These are phyloP conservation scores for Jacaranda mimosifolia DNA, from an alignment of 257 asterid species.

Conservation along the genomic window DNA sequence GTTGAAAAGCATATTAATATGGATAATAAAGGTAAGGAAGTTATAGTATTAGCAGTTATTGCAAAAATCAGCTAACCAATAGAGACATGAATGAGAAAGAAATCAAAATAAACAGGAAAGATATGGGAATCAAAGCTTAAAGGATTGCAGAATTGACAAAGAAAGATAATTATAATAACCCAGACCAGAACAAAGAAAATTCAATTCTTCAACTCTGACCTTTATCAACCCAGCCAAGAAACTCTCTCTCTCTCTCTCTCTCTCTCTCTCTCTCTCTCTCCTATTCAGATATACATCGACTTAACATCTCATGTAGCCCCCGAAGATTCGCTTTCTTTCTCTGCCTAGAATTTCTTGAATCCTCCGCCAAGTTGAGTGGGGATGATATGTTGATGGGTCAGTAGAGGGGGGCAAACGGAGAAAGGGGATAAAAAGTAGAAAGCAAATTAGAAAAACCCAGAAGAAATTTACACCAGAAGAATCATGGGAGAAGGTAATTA, in stretches of 20 bases:
- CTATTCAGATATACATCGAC: constrained; percentile 29
- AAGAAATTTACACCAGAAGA: constrained; percentile 14
- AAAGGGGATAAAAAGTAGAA: constrained; percentile 11
- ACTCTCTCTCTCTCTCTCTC: background rate
- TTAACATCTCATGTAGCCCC: constrained; percentile 38
- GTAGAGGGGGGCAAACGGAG: constrained; percentile 25
- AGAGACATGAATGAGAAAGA: constrained; percentile 19
- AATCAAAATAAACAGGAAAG: constrained; percentile 19
- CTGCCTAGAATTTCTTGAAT: constrained; percentile 41
- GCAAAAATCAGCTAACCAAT: constrained; percentile 21
- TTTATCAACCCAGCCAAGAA: constrained; percentile 4
- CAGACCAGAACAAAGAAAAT: constrained; percentile 30
- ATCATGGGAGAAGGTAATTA: constrained; percentile 51
- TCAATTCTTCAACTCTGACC: constrained; percentile 4
- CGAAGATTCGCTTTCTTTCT: constrained; percentile 37
- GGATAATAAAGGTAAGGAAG: constrained; percentile 25
- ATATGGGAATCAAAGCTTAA: constrained; percentile 35
- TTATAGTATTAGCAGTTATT: constrained; percentile 24
- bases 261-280: constrained; percentile 22
- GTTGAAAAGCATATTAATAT: constrained; percentile 22
- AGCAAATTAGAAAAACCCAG: background rate
- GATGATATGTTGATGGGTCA: constrained; percentile 38
- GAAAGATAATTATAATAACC: constrained; percentile 18
- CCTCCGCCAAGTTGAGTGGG: constrained; percentile 44
- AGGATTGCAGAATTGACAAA: constrained; percentile 36